Conservation (phyloP, 495 filamentous ascomycete genomes). For the Articulospora tetracladia region DNA sequence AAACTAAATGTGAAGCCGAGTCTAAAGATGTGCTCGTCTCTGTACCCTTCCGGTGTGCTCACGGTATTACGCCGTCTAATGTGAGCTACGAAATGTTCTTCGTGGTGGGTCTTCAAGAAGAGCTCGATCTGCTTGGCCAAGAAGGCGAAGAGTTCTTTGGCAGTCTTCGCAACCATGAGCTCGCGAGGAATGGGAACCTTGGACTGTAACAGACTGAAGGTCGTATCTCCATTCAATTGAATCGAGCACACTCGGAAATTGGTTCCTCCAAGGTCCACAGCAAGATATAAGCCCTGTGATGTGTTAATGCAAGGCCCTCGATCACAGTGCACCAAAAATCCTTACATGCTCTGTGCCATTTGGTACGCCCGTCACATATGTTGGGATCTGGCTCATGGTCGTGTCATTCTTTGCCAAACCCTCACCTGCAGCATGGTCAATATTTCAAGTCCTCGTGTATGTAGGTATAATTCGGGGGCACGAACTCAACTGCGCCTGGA, state of each 20-base stretch:
- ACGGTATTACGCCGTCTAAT: constrained; percentile 53
- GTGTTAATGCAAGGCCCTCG: not conserved
- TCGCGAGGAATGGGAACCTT: constrained; percentile 89
- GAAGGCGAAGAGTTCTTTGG: constrained; percentile 88
- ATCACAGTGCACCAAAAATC: not conserved
- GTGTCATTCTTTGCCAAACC: constrained; percentile 75
- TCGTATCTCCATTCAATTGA: constrained; percentile 84
- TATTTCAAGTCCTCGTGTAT: not conserved
- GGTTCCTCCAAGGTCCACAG: constrained; percentile 93
- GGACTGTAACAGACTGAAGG: constrained; percentile 84
- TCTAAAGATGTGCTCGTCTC: constrained; percentile 73
- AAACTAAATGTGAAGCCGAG: constrained; percentile 98
- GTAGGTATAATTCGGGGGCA: constrained; percentile 5
- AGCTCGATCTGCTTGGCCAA: constrained; percentile 84
- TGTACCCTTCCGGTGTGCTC: constrained; percentile 47
- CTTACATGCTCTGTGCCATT: constrained; percentile 93
- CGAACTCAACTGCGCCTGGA: constrained; percentile 78
- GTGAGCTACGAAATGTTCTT: constrained; percentile 78
- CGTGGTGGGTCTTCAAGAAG: constrained; percentile 85
- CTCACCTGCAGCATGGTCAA: constrained; percentile 49
- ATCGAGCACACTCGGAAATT: constrained; percentile 98
- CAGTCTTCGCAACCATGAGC: constrained; percentile 84
- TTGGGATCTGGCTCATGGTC: constrained; percentile 91
- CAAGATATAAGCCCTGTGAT: constrained; percentile 79
- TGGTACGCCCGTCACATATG: constrained; percentile 91